These are phyloP conservation scores for Candida pini DNA, from an alignment of 805 yeast species.

Conservation along the genomic window DNA sequence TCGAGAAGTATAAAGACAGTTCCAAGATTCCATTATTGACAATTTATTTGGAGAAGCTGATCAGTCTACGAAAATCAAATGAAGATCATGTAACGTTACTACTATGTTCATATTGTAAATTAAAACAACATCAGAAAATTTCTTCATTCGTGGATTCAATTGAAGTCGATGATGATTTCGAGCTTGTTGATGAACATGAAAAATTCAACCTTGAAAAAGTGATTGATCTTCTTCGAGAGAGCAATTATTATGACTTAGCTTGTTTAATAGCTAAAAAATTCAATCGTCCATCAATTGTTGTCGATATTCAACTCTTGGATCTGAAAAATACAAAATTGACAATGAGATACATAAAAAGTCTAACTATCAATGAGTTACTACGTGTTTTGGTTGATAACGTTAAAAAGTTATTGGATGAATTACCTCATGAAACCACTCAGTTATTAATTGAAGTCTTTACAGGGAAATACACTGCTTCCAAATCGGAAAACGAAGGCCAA, in stretches of 20 bases:
- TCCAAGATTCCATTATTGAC: constrained; percentile 63
- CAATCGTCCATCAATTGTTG: constrained; percentile 69
- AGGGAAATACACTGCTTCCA: constrained; percentile 74
- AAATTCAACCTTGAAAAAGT: constrained; percentile 66
- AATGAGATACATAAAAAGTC: constrained; percentile 57
- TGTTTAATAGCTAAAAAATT: constrained; percentile 63
- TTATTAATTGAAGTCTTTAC: constrained; percentile 83
- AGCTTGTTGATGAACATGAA: constrained; percentile 29
- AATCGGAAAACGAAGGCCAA: constrained; percentile 32
- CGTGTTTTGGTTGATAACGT: constrained; percentile 53
- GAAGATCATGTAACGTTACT: constrained; percentile 78
- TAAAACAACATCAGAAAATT: constrained; percentile 56
- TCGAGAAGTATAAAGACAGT: constrained; percentile 73
- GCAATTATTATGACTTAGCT: constrained; percentile 62
- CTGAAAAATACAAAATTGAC: constrained; percentile 55
- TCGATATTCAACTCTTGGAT: constrained; percentile 67
- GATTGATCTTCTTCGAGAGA: constrained; percentile 65
- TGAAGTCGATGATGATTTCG: constrained; percentile 28
- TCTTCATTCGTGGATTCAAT: constrained; percentile 46
- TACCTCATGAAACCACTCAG: constrained; percentile 79
- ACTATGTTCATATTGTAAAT: constrained; percentile 72
- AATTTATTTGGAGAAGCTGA: constrained; percentile 55
- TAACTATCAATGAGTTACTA: constrained; percentile 72
- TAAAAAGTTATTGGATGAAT: constrained; percentile 52
- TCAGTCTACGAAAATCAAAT: constrained; percentile 51